phyloP scores from a whole-genome alignment of 2,329 filamentous ascomycete genomes.

The Zalaria sp. region DNA sequence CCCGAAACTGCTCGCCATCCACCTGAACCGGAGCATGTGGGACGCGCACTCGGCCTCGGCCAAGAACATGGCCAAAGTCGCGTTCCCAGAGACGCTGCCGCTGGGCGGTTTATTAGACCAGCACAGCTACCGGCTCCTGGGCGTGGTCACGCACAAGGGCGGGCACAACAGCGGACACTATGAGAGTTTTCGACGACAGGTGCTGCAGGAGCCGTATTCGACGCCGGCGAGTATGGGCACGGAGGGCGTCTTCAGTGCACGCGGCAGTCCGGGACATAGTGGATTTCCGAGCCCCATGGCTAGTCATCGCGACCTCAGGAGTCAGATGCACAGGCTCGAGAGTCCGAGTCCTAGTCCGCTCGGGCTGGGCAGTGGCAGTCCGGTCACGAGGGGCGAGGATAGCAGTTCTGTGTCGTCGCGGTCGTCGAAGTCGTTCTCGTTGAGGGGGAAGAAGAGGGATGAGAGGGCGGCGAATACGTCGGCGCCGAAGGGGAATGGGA shows the following conservation, averaged over 20 bases:
- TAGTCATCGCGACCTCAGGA: neutral
- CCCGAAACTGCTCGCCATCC: conserved; percentile 80
- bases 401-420: neutral
- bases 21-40: conserved; percentile 87
- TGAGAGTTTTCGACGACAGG: conserved; percentile 85
- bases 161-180: conserved; percentile 95
- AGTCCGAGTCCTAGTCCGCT: neutral
- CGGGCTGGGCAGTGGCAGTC: neutral
- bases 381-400: neutral
- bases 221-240: conserved; percentile 68
- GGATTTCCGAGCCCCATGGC: conserved; percentile 15
- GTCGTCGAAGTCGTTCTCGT: neutral
- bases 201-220: conserved; percentile 62
- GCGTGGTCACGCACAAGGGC: conserved; percentile 85
- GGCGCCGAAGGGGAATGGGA: neutral
- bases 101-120: conserved; percentile 67
- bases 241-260: conserved; percentile 58
- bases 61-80: conserved; percentile 89
- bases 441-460: neutral
- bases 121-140: conserved; percentile 70
- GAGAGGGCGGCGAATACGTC: neutral
- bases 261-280: conserved; percentile 11
- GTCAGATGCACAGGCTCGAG: neutral
- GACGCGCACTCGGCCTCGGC: conserved; percentile 57
- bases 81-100: conserved; percentile 76